phyloP scores from a whole-genome alignment of 345 rosid species.

The Linum trigynum region DNA sequence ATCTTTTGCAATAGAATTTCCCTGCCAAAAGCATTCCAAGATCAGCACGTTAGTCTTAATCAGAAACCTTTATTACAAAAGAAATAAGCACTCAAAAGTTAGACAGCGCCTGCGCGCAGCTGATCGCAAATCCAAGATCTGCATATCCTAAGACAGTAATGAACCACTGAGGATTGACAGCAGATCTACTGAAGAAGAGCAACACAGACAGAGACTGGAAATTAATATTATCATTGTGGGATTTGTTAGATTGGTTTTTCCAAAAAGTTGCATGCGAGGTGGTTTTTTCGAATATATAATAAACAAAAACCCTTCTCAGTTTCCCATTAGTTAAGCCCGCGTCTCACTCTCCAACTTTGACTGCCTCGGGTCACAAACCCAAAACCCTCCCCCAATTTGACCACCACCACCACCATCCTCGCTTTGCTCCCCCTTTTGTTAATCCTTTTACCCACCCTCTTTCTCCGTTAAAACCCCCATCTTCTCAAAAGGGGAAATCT shows the following conservation, averaged over 20 bases:
- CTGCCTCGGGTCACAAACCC: background rate
- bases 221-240: no score
- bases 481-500: no score
- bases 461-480: background rate
- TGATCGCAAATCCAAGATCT: conserved; percentile 46
- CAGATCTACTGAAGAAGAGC: no score
- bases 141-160: conserved; percentile 23
- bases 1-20: conserved; percentile 36
- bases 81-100: background rate
- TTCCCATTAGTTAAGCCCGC: background rate
- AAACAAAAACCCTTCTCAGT: no score
- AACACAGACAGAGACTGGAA: no score
- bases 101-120: conserved; percentile 68
- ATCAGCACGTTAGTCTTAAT: conserved; percentile 8
- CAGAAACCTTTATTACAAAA: background rate
- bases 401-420: background rate
- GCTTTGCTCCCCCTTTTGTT: background rate
- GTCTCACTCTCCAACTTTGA: background rate
- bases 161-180: background rate
- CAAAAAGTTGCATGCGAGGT: no score
- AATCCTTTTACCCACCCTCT: background rate
- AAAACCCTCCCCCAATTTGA: background rate
- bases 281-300: no score
- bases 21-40: conserved; percentile 27
- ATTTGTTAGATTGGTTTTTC: no score